Evolutionary conservation across 75 land plant species (phyloP).

Genomic region (Sequoia sempervirens): DNA sequence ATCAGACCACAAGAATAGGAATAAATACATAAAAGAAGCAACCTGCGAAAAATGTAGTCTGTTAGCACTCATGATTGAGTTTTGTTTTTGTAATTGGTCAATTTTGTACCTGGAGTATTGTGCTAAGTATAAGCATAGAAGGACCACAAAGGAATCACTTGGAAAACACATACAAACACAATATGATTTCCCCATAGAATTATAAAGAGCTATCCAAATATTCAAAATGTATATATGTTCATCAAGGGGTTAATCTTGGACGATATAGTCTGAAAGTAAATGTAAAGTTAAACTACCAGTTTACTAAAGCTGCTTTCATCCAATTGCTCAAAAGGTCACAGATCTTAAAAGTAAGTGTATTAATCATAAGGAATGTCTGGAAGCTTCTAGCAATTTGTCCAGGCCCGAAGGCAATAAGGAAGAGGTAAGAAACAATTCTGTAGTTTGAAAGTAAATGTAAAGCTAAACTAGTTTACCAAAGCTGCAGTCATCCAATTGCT

Average conservation of each 20-base stretch:
- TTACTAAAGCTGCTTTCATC: background rate
- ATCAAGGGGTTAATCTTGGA: background rate
- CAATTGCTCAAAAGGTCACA: background rate
- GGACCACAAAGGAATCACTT: background rate
- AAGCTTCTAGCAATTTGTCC: background rate
- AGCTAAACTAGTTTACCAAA: background rate
- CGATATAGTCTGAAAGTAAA: background rate
- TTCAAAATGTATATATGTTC: no score
- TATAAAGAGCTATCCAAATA: background rate
- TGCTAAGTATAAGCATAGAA: background rate
- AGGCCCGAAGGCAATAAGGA: background rate
- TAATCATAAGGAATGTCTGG: background rate
- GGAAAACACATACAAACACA: background rate
- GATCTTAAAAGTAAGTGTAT: background rate
- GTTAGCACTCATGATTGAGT: background rate
- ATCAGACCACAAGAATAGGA: background rate
- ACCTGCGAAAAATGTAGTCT: background rate
- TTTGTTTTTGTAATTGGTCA: background rate
- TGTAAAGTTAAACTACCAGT: background rate
- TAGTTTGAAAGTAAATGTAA: background rate
- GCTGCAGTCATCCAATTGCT: background rate
- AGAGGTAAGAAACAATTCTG: background rate
- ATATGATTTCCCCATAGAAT: background rate
- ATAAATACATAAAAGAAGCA: background rate
- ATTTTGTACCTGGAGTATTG: background rate